These are phyloP conservation scores for Linaria vulgaris DNA, from an alignment of 257 asterid species.

Conservation along the genomic window DNA sequence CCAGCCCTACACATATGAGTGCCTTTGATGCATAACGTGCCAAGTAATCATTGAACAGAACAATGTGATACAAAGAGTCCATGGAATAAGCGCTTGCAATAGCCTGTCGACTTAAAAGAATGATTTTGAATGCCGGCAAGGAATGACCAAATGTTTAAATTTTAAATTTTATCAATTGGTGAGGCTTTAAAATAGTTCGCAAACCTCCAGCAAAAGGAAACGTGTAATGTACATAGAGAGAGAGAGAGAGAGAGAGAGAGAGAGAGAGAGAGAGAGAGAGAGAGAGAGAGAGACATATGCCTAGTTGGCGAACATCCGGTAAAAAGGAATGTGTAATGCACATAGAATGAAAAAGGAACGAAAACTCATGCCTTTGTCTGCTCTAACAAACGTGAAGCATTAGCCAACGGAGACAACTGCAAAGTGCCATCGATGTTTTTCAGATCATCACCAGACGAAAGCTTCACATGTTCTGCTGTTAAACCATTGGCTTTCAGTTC, in stretches of 20 bases:
- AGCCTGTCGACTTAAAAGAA: too few relatives aligned
- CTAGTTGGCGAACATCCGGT: neutral
- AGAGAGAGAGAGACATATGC: too few relatives aligned
- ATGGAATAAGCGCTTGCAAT: too few relatives aligned
- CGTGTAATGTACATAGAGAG: too few relatives aligned
- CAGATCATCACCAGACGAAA: slow-evolving; percentile 41
- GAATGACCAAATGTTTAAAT: neutral
- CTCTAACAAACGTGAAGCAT: slow-evolving; percentile 41
- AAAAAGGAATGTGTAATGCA: slow-evolving; percentile 4
- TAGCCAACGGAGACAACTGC: slow-evolving; percentile 51
- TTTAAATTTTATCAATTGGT: too few relatives aligned
- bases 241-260: too few relatives aligned
- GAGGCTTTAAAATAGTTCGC: too few relatives aligned
- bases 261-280: too few relatives aligned
- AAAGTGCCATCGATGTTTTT: slow-evolving; percentile 45
- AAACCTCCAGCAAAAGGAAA: slow-evolving; percentile 4
- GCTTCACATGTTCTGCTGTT: slow-evolving; percentile 48
- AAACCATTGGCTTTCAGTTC: slow-evolving; percentile 54
- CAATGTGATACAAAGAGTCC: too few relatives aligned
- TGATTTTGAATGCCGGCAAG: neutral
- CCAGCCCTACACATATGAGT: too few relatives aligned
- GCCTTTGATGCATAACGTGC: too few relatives aligned
- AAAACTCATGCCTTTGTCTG: slow-evolving; percentile 56
- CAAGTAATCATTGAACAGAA: too few relatives aligned
- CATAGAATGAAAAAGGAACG: slow-evolving; percentile 23